Conservation (phyloP, 257 asterid species). For the Fraxinus americana region DNA sequence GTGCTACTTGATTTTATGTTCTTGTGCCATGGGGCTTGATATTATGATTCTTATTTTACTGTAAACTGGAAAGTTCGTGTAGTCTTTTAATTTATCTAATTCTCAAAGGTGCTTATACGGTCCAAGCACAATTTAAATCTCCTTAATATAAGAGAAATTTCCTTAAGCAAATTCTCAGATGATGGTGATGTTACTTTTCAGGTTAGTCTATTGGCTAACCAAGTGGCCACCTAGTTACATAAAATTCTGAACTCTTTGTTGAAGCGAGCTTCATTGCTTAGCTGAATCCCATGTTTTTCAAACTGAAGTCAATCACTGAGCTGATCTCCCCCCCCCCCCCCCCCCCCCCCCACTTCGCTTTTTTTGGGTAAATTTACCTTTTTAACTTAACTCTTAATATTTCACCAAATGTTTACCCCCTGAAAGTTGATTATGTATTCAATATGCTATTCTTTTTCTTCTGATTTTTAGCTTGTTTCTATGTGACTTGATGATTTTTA, state of each 20-base stretch:
- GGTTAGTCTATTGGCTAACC: background rate
- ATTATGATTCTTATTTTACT: background rate
- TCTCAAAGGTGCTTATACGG: background rate
- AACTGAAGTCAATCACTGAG: background rate
- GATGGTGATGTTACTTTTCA: background rate
- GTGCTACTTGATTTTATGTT: background rate
- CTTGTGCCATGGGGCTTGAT: conserved; percentile 1
- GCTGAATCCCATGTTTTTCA: background rate
- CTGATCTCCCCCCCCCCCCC: too few species aligned
- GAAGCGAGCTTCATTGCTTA: background rate
- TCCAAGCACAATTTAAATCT: background rate
- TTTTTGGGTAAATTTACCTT: too few species aligned
- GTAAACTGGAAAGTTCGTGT: background rate
- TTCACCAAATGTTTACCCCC: too few species aligned
- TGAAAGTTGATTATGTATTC: too few species aligned
- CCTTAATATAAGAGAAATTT: conserved; percentile 12
- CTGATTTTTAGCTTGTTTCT: background rate
- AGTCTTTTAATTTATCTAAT: conserved; percentile 10
- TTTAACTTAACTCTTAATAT: background rate
- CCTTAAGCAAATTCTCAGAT: conserved; percentile 12
- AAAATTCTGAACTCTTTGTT: background rate
- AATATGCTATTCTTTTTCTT: background rate
- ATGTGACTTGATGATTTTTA: too few species aligned
- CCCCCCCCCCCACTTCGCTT: too few species aligned
- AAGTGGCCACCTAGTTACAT: background rate